Evolutionary conservation across 208 protist species (phyloP).

Genomic region (Naegleria fowleri): DNA sequence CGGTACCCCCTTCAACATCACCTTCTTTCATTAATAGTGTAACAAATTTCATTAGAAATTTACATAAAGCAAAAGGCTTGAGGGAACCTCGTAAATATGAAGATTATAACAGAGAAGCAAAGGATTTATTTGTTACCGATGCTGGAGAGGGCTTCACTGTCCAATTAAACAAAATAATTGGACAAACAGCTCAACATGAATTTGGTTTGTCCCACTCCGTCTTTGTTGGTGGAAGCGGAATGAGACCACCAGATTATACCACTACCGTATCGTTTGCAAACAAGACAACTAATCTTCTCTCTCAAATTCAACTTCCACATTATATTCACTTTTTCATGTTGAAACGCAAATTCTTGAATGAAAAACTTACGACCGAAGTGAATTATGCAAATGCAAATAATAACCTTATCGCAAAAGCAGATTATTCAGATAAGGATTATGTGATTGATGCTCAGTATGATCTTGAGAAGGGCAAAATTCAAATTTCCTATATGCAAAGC

Average conservation of each 20-base stretch:
- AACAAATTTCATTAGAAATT: not conserved
- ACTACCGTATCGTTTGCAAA: not conserved
- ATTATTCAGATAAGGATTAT: not conserved
- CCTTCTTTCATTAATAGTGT: not conserved
- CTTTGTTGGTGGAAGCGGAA: not conserved
- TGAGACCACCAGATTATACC: conserved; percentile 11
- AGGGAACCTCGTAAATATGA: conserved; percentile 11
- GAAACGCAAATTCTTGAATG: not conserved
- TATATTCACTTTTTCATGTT: not conserved
- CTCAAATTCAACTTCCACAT: not conserved
- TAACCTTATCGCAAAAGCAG: not conserved
- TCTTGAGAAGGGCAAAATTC: not conserved
- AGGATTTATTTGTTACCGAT: not conserved
- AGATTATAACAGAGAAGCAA: conserved; percentile 5
- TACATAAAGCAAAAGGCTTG: not conserved
- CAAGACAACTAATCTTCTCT: not conserved
- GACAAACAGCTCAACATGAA: conserved; percentile 3
- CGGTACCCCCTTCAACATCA: not conserved
- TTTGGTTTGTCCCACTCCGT: not conserved
- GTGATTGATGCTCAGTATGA: conserved; percentile 2
- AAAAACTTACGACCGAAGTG: not conserved
- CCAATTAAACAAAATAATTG: not conserved
- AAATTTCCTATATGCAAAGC: not conserved
- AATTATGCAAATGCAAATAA: not conserved
- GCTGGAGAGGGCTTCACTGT: not conserved